Evolutionary conservation across 2,329 filamentous ascomycete genomes (phyloP).

Genomic region (Cephalotrichum gorgonifer): DNA sequence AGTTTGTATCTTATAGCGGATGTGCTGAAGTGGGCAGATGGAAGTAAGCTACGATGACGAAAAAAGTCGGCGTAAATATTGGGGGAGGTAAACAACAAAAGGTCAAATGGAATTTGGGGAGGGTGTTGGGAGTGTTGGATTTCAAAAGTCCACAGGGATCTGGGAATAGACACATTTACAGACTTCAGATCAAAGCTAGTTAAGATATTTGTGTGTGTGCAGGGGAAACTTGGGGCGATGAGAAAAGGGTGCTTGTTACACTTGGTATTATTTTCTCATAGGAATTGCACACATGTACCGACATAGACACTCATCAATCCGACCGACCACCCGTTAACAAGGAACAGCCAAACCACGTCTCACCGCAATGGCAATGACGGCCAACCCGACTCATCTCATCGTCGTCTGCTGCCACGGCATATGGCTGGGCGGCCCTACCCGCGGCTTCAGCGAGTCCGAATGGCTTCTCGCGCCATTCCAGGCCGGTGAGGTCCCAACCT

Average conservation of each 20-base stretch:
- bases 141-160: too few relatives aligned
- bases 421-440: slow-evolving; percentile 49
- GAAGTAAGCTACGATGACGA: background rate
- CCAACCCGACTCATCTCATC: slow-evolving; percentile 47
- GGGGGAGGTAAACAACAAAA: background rate
- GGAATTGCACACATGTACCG: too few relatives aligned
- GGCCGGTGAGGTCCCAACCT: slow-evolving; percentile 66
- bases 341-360: background rate
- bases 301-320: background rate
- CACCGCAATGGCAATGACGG: background rate
- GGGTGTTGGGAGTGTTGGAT: too few relatives aligned
- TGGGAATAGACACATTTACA: too few relatives aligned
- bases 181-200: too few relatives aligned
- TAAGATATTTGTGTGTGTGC: too few relatives aligned
- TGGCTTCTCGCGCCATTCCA: slow-evolving; percentile 75
- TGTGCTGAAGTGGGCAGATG: slow-evolving; percentile 3
- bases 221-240: too few relatives aligned
- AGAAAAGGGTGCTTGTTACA: too few relatives aligned
- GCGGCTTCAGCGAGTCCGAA: slow-evolving; percentile 45
- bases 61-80: background rate
- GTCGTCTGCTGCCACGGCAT: slow-evolving; percentile 81
- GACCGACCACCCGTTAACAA: background rate
- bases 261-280: too few relatives aligned
- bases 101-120: too few relatives aligned
- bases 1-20: slow-evolving; percentile 24